Evolutionary conservation across 345 rosid genomes (phyloP).

Genomic region (Lepidium sativum): DNA sequence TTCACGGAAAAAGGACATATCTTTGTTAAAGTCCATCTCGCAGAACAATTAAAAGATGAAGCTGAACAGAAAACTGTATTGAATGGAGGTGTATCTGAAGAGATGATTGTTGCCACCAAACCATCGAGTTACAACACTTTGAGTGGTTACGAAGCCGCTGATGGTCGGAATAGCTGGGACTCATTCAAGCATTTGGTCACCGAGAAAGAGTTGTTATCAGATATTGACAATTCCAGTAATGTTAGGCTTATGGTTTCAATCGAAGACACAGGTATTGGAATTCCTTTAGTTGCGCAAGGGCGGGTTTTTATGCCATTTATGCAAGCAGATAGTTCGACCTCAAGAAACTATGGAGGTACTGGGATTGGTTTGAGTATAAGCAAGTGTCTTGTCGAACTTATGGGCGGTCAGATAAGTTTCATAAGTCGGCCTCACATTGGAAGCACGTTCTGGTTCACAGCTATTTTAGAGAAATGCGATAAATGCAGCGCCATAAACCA

Average conservation of each 20-base stretch:
- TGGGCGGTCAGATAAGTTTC: constrained; percentile 85
- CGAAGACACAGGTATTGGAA: constrained; percentile 96
- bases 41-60: constrained; percentile 42
- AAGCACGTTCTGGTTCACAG: constrained; percentile 81
- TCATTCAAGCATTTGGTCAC: constrained; percentile 55
- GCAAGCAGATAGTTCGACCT: constrained; percentile 98
- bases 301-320: constrained; percentile 91
- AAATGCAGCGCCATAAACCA: constrained; percentile 20
- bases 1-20: constrained; percentile 94
- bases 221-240: constrained; percentile 30
- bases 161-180: constrained; percentile 82
- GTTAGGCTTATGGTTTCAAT: constrained; percentile 67
- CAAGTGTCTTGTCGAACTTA: constrained; percentile 86
- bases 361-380: constrained; percentile 98
- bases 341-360: constrained; percentile 86
- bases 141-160: constrained; percentile 91
- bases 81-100: constrained; percentile 49
- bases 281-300: constrained; percentile 74
- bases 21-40: constrained; percentile 81
- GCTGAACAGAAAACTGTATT: constrained; percentile 30
- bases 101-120: constrained; percentile 21
- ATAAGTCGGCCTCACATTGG: constrained; percentile 75
- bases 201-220: constrained; percentile 36
- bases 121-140: constrained; percentile 50
- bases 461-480: constrained; percentile 50